These are phyloP conservation scores for thale cress (Arabidopsis thaliana) DNA, from an alignment of 345 rosid species.

Conservation along the genomic window TAIR10.1 NC_003070.9:18130001-18130500, in stretches of 20 bases:
- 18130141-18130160: conserved; percentile 37
- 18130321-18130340: not conserved
- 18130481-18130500: no score
- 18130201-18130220: conserved; percentile 14
- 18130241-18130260: conserved; percentile 23
- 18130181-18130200: conserved; percentile 5
- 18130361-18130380: not conserved
- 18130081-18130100: conserved; percentile 41
- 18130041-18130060: conserved; percentile 3
- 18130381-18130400: no score
- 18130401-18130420: no score
- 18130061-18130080: conserved; percentile 33
- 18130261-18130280: conserved; percentile 41
- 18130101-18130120: conserved; percentile 32
- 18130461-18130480: no score
- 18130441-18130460: no score
- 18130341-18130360: not conserved
- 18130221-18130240: conserved; percentile 19
- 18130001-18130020: not conserved
- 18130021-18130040: not conserved
- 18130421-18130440: no score
- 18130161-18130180: not conserved
- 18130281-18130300: conserved; percentile 42
- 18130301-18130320: conserved; percentile 4
- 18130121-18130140: conserved; percentile 36